Conservation (phyloP, 2,329 filamentous ascomycete genomes). For the Pseudocercospora macadamiae region DNA sequence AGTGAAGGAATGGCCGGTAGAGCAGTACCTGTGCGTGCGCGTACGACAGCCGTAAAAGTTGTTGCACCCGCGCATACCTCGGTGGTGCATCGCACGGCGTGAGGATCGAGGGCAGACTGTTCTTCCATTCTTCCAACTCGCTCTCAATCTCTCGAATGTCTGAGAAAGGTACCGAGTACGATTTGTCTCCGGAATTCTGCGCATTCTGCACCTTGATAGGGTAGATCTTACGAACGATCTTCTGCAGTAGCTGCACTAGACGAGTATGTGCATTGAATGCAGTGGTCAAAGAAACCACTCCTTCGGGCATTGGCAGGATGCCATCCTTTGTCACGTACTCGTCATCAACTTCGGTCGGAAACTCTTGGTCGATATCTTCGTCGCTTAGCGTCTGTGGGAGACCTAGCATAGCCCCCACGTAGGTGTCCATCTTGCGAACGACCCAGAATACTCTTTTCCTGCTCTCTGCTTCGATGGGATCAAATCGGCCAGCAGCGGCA, state of each 20-base stretch:
- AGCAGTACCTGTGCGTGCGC: slow-evolving; percentile 81
- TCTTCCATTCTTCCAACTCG: slow-evolving; percentile 66
- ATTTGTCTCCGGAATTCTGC: slow-evolving; percentile 50
- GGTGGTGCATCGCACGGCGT: slow-evolving; percentile 80
- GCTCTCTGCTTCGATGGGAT: slow-evolving; percentile 52
- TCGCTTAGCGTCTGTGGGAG: slow-evolving; percentile 53
- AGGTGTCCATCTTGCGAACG: slow-evolving; percentile 56
- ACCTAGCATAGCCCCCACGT: slow-evolving; percentile 55
- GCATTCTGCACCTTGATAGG: slow-evolving; percentile 57
- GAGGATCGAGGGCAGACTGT: slow-evolving; percentile 71
- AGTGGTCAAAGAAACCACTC: slow-evolving; percentile 59
- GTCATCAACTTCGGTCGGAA: slow-evolving; percentile 81
- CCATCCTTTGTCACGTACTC: slow-evolving; percentile 54
- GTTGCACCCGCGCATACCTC: slow-evolving; percentile 65
- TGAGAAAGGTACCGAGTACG: slow-evolving; percentile 66
- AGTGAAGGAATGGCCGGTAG: slow-evolving; percentile 82
- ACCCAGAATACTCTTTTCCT: slow-evolving; percentile 57
- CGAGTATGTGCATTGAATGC: slow-evolving; percentile 64
- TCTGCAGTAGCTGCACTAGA: slow-evolving; percentile 60
- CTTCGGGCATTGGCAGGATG: slow-evolving; percentile 58
- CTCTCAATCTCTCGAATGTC: slow-evolving; percentile 67
- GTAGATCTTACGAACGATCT: slow-evolving; percentile 67
- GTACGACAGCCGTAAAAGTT: slow-evolving; percentile 76
- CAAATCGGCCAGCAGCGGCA: slow-evolving; percentile 51
- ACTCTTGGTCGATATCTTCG: slow-evolving; percentile 75